Conservation (phyloP, 192 early-diverging fungal species). For the Backusella westeae region DNA sequence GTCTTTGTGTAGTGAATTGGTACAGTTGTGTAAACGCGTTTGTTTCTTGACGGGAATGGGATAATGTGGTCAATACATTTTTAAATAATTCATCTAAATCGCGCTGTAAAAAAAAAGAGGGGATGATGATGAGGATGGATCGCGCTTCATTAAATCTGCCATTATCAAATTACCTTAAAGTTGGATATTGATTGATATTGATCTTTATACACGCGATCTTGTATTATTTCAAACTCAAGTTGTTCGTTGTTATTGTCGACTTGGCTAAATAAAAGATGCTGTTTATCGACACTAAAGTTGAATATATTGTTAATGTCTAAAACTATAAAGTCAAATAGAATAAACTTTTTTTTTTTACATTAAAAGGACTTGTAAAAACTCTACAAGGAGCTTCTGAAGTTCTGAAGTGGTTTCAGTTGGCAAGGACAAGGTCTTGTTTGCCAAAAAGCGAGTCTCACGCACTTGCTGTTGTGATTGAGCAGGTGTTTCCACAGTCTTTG, state of each 20-base stretch:
- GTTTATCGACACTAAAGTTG: background rate
- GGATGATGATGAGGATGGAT: background rate
- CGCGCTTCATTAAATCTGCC: background rate
- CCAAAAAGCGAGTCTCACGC: background rate
- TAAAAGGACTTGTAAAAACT: slow-evolving; percentile 4
- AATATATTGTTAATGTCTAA: background rate
- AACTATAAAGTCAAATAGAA: no score
- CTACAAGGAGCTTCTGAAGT: background rate
- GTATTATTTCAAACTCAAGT: background rate
- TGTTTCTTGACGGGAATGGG: background rate
- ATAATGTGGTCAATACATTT: background rate
- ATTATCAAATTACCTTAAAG: slow-evolving; percentile 4
- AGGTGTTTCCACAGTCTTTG: background rate
- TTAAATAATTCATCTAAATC: slow-evolving; percentile 16
- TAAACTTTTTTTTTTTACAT: background rate
- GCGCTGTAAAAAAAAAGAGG: background rate
- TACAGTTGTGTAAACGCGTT: slow-evolving; percentile 5
- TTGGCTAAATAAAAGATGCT: background rate
- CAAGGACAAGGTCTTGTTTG: background rate
- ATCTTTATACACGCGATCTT: slow-evolving; percentile 9
- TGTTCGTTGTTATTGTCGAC: background rate
- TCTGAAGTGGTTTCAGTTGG: background rate
- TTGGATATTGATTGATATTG: background rate
- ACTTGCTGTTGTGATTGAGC: background rate
- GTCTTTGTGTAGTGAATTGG: background rate